phyloP scores from a whole-genome alignment of 2,329 filamentous ascomycete species.

The Davidsoniella eucalypti region DNA sequence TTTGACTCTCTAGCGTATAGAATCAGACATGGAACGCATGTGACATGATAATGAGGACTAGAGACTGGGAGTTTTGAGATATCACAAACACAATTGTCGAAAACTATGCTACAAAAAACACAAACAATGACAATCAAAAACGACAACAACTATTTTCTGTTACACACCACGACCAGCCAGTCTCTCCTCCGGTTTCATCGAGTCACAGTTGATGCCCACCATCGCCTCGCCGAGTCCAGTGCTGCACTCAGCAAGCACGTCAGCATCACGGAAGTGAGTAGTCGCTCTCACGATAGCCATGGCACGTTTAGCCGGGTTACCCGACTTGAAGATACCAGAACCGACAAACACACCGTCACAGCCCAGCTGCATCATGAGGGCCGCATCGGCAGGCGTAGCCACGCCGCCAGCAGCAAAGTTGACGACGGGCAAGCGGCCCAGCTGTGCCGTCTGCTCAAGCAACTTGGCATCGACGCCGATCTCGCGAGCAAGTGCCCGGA shows the following conservation, averaged over 20 bases:
- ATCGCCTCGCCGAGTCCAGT: conserved; percentile 90
- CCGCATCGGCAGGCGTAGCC: conserved; percentile 95
- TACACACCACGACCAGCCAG: conserved; percentile 78
- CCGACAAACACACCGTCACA: conserved; percentile 98
- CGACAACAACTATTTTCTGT: conserved; percentile 1
- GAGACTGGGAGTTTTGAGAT: too few species aligned
- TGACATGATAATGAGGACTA: too few species aligned
- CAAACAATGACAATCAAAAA: not conserved
- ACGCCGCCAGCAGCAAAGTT: conserved; percentile 98
- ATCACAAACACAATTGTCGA: too few species aligned
- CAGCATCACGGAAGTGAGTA: conserved; percentile 74
- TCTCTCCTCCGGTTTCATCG: conserved; percentile 65
- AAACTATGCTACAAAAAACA: not conserved
- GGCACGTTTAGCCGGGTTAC: conserved; percentile 75
- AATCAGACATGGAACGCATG: too few species aligned
- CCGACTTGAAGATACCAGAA: conserved; percentile 92
- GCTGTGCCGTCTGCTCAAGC: conserved; percentile 70
- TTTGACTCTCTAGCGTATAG: too few species aligned
- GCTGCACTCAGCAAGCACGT: conserved; percentile 74
- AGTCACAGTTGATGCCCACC: conserved; percentile 81
- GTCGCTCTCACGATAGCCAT: conserved; percentile 90
- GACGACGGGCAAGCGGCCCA: conserved; percentile 80
- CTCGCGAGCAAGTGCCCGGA: conserved; percentile 62
- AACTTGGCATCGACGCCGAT: conserved; percentile 63
- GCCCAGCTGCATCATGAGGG: conserved; percentile 94